These are phyloP conservation scores for Mrakia gelida DNA, from an alignment of 768 basidiomycete species.

Conservation along the genomic window DNA sequence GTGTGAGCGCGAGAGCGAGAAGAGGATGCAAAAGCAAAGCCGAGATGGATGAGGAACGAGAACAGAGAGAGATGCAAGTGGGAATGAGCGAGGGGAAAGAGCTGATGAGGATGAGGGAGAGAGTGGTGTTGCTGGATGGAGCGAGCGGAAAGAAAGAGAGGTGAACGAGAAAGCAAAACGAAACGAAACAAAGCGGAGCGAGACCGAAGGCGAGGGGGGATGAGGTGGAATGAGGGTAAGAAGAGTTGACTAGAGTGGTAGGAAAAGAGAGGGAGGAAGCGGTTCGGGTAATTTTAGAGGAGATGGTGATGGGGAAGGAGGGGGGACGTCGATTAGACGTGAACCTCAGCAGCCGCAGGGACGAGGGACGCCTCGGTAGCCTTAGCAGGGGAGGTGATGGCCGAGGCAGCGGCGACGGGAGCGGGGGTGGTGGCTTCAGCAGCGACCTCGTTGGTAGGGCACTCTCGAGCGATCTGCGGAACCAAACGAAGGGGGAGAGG, in stretches of 20 bases:
- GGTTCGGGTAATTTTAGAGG: background rate
- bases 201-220: background rate
- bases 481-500: background rate
- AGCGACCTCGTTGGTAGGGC: constrained; percentile 21
- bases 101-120: background rate
- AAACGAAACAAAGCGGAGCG: background rate
- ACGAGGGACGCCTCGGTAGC: constrained; percentile 17
- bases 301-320: background rate
- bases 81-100: no score
- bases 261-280: background rate
- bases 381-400: background rate
- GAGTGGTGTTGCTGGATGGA: no score
- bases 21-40: background rate
- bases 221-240: background rate
- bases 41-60: no score
- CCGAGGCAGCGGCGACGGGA: background rate
- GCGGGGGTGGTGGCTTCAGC: background rate
- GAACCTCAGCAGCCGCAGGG: constrained; percentile 5
- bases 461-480: constrained; percentile 26
- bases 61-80: no score
- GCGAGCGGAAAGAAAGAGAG: background rate
- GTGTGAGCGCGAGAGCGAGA: background rate
- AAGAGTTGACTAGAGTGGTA: background rate
- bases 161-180: background rate
- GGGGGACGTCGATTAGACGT: background rate